Conservation (phyloP, 495 filamentous ascomycete species). For the Endocarpon pusillum region DNA sequence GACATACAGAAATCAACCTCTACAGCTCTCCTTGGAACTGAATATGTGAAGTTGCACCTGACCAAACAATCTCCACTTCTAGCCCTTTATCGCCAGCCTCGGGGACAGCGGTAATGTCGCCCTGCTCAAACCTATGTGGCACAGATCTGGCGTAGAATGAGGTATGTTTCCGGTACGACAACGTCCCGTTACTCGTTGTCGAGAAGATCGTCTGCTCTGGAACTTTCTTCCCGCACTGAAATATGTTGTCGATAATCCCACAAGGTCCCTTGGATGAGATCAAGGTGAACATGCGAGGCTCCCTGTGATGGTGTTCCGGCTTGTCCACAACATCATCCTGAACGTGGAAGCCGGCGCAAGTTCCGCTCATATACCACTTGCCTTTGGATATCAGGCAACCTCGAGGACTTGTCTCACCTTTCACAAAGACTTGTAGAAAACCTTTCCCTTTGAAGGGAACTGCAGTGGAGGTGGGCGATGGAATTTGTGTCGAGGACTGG, state of each 20-base stretch:
- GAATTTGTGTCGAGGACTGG: constrained; percentile 15
- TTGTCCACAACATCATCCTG: constrained; percentile 11
- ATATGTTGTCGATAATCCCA: constrained; percentile 1
- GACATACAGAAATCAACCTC: too few relatives aligned
- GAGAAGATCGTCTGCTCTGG: too few relatives aligned
- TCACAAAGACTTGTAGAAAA: constrained; percentile 37
- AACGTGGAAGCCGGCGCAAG: constrained; percentile 51
- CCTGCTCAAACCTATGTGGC: too few relatives aligned
- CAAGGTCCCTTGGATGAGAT: constrained; percentile 2
- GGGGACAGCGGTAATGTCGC: too few relatives aligned
- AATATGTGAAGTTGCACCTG: too few relatives aligned
- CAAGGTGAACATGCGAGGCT: constrained; percentile 3
- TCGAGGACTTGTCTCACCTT: constrained; percentile 9
- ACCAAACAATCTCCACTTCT: too few relatives aligned
- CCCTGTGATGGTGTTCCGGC: background rate
- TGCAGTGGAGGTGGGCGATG: constrained; percentile 25
- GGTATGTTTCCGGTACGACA: too few relatives aligned
- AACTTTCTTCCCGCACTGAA: constrained; percentile 1
- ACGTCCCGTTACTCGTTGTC: too few relatives aligned
- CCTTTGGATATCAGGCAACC: constrained; percentile 57
- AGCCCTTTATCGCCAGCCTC: too few relatives aligned
- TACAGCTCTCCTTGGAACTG: too few relatives aligned
- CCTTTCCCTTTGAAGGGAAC: constrained; percentile 37
- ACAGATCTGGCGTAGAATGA: too few relatives aligned
- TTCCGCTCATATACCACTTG: constrained; percentile 50